Conservation (phyloP, 2,329 filamentous ascomycete genomes). For the Penicillium corylophilum region DNA sequence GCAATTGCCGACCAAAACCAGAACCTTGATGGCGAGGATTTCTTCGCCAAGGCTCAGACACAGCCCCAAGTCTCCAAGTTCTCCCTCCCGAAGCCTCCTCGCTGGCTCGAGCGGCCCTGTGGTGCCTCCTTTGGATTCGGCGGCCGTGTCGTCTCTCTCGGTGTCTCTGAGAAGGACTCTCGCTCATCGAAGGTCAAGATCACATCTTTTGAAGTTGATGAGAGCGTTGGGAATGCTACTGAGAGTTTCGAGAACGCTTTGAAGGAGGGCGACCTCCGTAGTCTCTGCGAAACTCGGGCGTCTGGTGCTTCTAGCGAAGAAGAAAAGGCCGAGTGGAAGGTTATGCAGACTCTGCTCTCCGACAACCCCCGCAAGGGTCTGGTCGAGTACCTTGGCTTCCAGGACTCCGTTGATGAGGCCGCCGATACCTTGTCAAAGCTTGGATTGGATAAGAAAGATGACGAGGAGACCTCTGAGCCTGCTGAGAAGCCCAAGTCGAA, state of each 20-base stretch:
- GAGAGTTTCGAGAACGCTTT: conserved; percentile 84
- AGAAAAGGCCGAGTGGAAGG: conserved; percentile 93
- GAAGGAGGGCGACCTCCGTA: conserved; percentile 70
- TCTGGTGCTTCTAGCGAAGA: conserved; percentile 75
- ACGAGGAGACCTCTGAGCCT: conserved; percentile 44
- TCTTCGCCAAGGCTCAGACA: conserved; percentile 90
- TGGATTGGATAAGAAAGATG: conserved; percentile 39
- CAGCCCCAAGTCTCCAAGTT: conserved; percentile 90
- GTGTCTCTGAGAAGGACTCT: conserved; percentile 60
- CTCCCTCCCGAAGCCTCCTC: conserved; percentile 79
- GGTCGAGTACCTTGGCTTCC: conserved; percentile 86
- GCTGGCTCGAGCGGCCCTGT: conserved; percentile 82
- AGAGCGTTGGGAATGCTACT: conserved; percentile 76
- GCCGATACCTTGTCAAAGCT: conserved; percentile 45
- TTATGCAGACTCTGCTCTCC: conserved; percentile 83
- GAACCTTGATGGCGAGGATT: conserved; percentile 85
- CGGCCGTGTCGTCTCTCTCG: conserved; percentile 81
- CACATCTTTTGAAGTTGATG: conserved; percentile 84
- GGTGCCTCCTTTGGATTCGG: conserved; percentile 94
- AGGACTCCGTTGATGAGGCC: conserved; percentile 57
- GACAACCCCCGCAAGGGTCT: conserved; percentile 83
- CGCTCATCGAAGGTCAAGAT: conserved; percentile 76
- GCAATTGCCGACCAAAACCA: conserved; percentile 62
- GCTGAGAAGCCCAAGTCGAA: conserved; percentile 47
- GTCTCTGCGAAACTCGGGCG: conserved; percentile 78